Evolutionary conservation across 495 filamentous ascomycete species (phyloP).

Genomic region (Darksidea phi): DNA sequence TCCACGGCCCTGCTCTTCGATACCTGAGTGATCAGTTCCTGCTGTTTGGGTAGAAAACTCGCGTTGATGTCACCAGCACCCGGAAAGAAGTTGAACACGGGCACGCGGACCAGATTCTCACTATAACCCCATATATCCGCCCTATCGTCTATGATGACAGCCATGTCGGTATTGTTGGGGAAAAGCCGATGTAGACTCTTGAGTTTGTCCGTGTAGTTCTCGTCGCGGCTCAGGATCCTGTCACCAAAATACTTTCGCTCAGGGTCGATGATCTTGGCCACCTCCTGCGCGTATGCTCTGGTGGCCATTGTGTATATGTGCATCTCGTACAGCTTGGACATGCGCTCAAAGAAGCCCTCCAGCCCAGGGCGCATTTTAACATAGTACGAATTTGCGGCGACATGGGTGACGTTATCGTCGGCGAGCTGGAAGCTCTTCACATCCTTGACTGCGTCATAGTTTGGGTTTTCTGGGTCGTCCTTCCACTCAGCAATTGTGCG

Average conservation of each 20-base stretch:
- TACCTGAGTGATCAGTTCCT: slow-evolving; percentile 18
- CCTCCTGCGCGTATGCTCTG: slow-evolving; percentile 84
- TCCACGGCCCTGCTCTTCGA: slow-evolving; percentile 2
- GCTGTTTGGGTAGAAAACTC: slow-evolving; percentile 84
- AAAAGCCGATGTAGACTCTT: slow-evolving; percentile 92
- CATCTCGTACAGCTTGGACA: slow-evolving; percentile 83
- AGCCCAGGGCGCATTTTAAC: slow-evolving; percentile 97
- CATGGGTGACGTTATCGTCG: slow-evolving; percentile 74
- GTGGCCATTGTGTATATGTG: slow-evolving; percentile 99
- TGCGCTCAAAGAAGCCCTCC: slow-evolving; percentile 72
- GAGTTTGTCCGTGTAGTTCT: slow-evolving; percentile 85
- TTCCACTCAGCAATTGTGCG: slow-evolving; percentile 97
- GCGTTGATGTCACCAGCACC: slow-evolving; percentile 99
- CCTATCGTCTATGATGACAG: slow-evolving; percentile 96
- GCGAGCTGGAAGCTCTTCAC: slow-evolving; percentile 81
- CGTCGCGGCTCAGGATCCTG: slow-evolving; percentile 90
- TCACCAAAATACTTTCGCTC: slow-evolving; percentile 87
- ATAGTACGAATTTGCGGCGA: slow-evolving; percentile 81
- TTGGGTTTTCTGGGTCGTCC: slow-evolving; percentile 79
- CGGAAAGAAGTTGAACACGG: slow-evolving; percentile 94
- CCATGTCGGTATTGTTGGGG: slow-evolving; percentile 97
- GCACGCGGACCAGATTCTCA: slow-evolving; percentile 90
- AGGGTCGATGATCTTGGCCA: slow-evolving; percentile 91
- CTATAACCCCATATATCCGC: slow-evolving; percentile 98
- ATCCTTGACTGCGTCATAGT: slow-evolving; percentile 85